Percentiles rank a stretch among this genome's conserved stretches.
These are phyloP conservation scores for Dissophora globulifera DNA, from an alignment of 192 early-diverging fungal species.

Conservation along the genomic window DNA sequence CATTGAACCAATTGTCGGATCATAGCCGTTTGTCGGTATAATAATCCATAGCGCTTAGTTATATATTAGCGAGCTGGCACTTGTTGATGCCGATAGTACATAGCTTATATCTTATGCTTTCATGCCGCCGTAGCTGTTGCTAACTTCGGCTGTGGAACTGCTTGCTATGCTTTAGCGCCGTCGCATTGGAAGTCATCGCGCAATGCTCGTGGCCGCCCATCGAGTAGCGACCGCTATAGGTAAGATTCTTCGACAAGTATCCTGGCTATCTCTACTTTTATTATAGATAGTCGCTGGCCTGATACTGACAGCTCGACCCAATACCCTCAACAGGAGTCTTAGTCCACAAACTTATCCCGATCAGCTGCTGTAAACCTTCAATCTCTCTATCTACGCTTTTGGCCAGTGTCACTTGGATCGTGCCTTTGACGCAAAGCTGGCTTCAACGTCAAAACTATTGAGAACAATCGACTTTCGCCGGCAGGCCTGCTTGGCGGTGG, in stretches of 20 bases:
- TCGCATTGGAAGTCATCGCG: slow-evolving; percentile 29
- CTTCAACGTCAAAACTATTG: too few relatives aligned
- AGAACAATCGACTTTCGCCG: slow-evolving; percentile 19
- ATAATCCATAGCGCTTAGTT: slow-evolving; percentile 12
- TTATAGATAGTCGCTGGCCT: too few relatives aligned
- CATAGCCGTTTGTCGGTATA: slow-evolving; percentile 32
- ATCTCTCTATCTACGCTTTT: too few relatives aligned
- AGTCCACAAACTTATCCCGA: too few relatives aligned
- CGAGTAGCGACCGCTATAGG: slow-evolving; percentile 22
- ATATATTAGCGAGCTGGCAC: not conserved
- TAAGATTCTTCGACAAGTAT: slow-evolving; percentile 14
- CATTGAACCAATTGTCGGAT: slow-evolving; percentile 30
- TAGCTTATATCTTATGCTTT: not conserved
- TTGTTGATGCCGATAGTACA: not conserved
- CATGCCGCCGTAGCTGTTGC: slow-evolving; percentile 9
- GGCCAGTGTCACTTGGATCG: too few relatives aligned
- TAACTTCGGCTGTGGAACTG: not conserved
- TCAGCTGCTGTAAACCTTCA: too few relatives aligned
- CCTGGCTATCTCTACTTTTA: slow-evolving; percentile 4
- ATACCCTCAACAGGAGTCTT: too few relatives aligned
- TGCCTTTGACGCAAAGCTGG: too few relatives aligned
- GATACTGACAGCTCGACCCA: too few relatives aligned
- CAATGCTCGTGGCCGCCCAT: slow-evolving; percentile 23
- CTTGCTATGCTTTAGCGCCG: slow-evolving; percentile 24
- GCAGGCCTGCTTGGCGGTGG: slow-evolving; percentile 7